Evolutionary conservation across 345 rosid species (phyloP), one percentile per base, ranked within the genome.

Genomic region (Salix caprea): DNA sequence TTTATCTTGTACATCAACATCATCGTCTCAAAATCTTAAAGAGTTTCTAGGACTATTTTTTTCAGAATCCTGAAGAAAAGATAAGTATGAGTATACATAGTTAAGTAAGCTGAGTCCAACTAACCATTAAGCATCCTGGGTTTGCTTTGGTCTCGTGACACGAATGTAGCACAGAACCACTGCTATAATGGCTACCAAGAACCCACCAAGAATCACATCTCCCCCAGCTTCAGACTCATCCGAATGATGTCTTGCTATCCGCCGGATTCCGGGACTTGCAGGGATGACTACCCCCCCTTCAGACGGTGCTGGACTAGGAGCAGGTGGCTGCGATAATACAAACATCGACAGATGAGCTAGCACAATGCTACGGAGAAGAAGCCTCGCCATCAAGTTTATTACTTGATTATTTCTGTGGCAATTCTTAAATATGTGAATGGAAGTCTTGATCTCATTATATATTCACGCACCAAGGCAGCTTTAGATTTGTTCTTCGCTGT

Each of bases 121-220:
- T 9, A n/a, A 2, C 62, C 62, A n/a, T 8, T 7, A 74, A 71
- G 65, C 44, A 6, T 65, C 65, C 7, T 21, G 32, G 56, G 72
- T 67, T 19, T 56, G 48, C 19, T 36, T 75, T 75, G 13, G 78
- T 68, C 74, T 86, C 19, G 86, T 82, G 40, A 82, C 75, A 40
- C 77, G 78, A 30, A 86, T 74, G 80, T 82, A 88, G 73, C 80
- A 88, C 19, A 78, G 52, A 61, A 88, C 78, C 7, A 69, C 77
- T 13, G 66, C 84, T 61, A 81, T 74, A 24, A 81, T 26, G 16
- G 75, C 86, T 37, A 40, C 46, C 40, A 79, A 36, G 42, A 84
- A 82, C 26, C 87, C 87, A 60, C 84, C 86, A 8, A 85, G 83
- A 67, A 84, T 73, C 73, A 85, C 77, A 61, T 80, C 88, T 28